Evolutionary conservation across 2,329 filamentous ascomycete species (phyloP).

Genomic region (Fusarium sp.): DNA sequence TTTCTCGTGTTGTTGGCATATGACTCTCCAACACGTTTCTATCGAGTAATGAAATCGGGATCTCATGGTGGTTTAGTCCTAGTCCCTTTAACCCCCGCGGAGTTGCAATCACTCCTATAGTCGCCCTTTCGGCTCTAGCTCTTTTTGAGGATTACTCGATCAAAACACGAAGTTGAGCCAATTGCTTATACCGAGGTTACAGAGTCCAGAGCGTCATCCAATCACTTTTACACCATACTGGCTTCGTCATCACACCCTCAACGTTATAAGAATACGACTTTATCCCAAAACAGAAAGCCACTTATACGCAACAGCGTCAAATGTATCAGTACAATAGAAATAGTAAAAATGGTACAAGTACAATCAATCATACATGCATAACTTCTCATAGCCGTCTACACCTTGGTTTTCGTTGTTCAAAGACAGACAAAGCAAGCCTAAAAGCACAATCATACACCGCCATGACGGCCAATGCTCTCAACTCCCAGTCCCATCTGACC

Average conservation of each 20-base stretch:
- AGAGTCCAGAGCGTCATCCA: conserved; percentile 20
- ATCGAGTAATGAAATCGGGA: conserved; percentile 36
- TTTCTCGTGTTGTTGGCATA: conserved; percentile 20
- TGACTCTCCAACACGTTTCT: conserved; percentile 29
- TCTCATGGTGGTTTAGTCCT: conserved; percentile 18
- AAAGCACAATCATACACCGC: conserved; percentile 37
- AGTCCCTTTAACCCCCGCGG: conserved; percentile 14
- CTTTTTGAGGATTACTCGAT: conserved; percentile 33
- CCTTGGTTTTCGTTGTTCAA: conserved; percentile 19
- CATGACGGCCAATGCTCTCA: conserved; percentile 22
- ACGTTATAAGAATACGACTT: not conserved
- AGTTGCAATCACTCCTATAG: conserved; percentile 10
- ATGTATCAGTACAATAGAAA: conserved; percentile 22
- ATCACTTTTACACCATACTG: not conserved
- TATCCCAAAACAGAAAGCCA: conserved; percentile 1
- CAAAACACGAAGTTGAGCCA: conserved; percentile 25
- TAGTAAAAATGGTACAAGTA: conserved; percentile 34
- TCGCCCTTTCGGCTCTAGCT: conserved; percentile 6
- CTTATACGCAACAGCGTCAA: conserved; percentile 27
- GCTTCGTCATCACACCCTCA: conserved; percentile 9
- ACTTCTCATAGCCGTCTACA: conserved; percentile 24
- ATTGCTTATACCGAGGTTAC: conserved; percentile 9
- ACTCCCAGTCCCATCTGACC: conserved; percentile 16
- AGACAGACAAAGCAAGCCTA: conserved; percentile 28
- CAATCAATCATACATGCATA: conserved; percentile 42